Conservation (phyloP, 2,329 filamentous ascomycete genomes). For the Diaporthe ilicicola region DNA sequence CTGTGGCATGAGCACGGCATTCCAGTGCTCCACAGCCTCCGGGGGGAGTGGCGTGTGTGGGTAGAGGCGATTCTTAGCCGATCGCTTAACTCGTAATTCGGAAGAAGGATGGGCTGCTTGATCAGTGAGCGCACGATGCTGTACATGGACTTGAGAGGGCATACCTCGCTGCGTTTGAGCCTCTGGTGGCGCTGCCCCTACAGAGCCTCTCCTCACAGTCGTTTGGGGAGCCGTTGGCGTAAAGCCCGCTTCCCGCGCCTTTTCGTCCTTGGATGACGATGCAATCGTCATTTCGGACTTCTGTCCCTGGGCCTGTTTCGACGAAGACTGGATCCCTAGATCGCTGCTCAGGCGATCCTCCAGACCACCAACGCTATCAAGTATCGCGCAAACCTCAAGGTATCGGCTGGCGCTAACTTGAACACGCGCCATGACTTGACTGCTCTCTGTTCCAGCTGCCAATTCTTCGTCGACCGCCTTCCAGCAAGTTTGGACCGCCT, state of each 20-base stretch:
- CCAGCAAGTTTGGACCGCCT: slow-evolving; percentile 77
- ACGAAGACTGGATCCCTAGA: slow-evolving; percentile 39
- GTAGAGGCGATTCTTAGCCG: slow-evolving; percentile 63
- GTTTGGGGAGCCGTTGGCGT: neutral
- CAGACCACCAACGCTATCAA: slow-evolving; percentile 66
- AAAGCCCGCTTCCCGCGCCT: slow-evolving; percentile 32
- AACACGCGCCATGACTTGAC: slow-evolving; percentile 61
- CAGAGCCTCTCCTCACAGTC: neutral
- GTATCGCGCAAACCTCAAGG: slow-evolving; percentile 68
- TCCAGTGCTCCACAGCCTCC: slow-evolving; percentile 76
- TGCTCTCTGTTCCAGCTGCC: slow-evolving; percentile 53
- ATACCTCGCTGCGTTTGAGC: slow-evolving; percentile 30
- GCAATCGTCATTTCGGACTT: slow-evolving; percentile 23
- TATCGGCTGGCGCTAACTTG: slow-evolving; percentile 66
- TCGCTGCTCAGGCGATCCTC: slow-evolving; percentile 63
- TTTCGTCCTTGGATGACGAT: slow-evolving; percentile 30
- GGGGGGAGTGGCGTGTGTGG: slow-evolving; percentile 66
- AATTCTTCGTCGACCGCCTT: slow-evolving; percentile 72
- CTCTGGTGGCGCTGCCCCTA: neutral
- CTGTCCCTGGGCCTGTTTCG: slow-evolving; percentile 4
- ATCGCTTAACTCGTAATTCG: slow-evolving; percentile 35
- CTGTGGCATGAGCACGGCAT: slow-evolving; percentile 74
- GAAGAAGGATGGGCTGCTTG: slow-evolving; percentile 27
- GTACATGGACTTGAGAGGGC: neutral
- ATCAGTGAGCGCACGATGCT: slow-evolving; percentile 8